Evolutionary conservation across 2,329 filamentous ascomycete genomes (phyloP), one percentile per base, ranked within the genome.

Genomic region (Aureobasidium uvarum): DNA sequence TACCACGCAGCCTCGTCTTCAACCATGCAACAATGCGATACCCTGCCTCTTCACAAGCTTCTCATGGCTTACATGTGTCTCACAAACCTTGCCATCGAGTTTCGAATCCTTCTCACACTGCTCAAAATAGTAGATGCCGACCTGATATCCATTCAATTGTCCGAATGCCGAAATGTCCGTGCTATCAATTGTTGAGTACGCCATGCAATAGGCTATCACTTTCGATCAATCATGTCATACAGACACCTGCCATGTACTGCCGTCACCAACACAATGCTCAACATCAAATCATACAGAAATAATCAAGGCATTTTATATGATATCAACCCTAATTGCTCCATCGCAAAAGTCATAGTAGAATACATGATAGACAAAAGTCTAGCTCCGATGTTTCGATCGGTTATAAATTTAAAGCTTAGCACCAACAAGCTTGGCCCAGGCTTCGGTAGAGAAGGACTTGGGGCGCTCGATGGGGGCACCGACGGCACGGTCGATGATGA

Each of bases 401-500:
- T 38, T n/a, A 28, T 25, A 64, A 51, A 65, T 73, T 90, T 92
- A 98, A 81, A 96, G 85, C 84, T 92, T 92, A 77, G 93, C 92
- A 79, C 87, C 87, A 71, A 90, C 88, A 73, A 98, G 88, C 87
- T 98, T 94, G 80, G 91, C 88, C 86, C 92, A 98, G 79, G 94
- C 94, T 77, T 93, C 92, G 68, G 95, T 99, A 79, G 91, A 96
- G 90, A 97, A 99, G 69, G 89, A 94, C 90, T 99, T 99, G 81
- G 95, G 95, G 78, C 95, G 86, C 89, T 99, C 95, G 76, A 99
- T 99, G 73, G 95, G 95, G 73, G 92, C 91, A 78, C 95, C 95
- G 72, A 97, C 86, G 73, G 94, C 95, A 78, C 95, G 94, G 87
- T 99, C 95, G 77, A 99, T 97, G 86, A 99, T 99, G 79, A 99